Conservation (phyloP, 768 basidiomycete genomes). For the Suillus luteus region DNA sequence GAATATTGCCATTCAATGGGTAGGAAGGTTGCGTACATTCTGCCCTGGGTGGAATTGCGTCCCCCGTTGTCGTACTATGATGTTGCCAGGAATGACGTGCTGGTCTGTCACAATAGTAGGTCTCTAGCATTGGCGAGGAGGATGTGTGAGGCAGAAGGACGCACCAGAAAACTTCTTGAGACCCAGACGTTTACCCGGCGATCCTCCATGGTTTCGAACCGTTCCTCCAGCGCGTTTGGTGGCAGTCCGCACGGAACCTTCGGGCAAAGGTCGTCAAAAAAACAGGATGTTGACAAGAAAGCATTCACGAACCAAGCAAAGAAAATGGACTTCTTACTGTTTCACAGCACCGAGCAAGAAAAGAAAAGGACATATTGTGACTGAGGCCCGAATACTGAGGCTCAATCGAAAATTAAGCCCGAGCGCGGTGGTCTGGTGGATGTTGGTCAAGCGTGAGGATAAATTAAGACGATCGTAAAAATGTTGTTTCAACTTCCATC, state of each 20-base stretch:
- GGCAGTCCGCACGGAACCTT: constrained; percentile 82
- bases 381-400: not conserved
- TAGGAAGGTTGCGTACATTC: constrained; percentile 57
- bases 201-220: constrained; percentile 89
- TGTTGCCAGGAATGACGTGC: constrained; percentile 91
- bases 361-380: constrained; percentile 22
- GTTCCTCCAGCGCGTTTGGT: constrained; percentile 97
- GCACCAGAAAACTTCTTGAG: constrained; percentile 95
- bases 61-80: constrained; percentile 94
- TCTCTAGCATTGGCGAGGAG: constrained; percentile 16
- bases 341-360: constrained; percentile 47
- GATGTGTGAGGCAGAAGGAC: constrained; percentile 22
- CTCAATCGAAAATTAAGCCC: not conserved
- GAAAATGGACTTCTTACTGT: constrained; percentile 53
- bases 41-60: constrained; percentile 92
- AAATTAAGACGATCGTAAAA: not conserved
- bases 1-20: constrained; percentile 12
- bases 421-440: not conserved
- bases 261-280: constrained; percentile 11
- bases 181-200: constrained; percentile 90
- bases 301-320: constrained; percentile 29
- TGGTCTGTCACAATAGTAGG: constrained; percentile 65
- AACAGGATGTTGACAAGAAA: not conserved
- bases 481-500: not conserved
- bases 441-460: not conserved